A percentile compares a stretch with the other conserved stretches of the same genome.
These are phyloP conservation scores for Taphrina communis DNA, from an alignment of 1,139 yeast genomes.

Conservation along the genomic window DNA sequence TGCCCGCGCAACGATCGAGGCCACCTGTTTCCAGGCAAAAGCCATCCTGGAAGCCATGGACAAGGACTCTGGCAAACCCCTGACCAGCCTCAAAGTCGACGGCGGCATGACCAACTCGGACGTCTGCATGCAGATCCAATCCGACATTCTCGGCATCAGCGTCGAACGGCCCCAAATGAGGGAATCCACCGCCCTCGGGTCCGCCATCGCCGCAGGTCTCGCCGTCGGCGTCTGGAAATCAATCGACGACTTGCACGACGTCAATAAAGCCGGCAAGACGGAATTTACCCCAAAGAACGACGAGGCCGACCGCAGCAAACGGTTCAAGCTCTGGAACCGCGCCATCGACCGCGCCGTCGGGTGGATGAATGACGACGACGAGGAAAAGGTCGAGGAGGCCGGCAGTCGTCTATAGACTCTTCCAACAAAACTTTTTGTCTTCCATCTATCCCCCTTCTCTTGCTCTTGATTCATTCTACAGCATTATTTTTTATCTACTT, in stretches of 20 bases:
- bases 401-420: neutral
- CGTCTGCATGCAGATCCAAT: slow-evolving; percentile 92
- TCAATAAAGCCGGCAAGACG: slow-evolving; percentile 53
- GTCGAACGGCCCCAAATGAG: slow-evolving; percentile 80
- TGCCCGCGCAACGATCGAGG: slow-evolving; percentile 93
- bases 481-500: neutral
- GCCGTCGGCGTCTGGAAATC: slow-evolving; percentile 78
- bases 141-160: slow-evolving; percentile 83
- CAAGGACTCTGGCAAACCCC: slow-evolving; percentile 70
- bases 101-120: slow-evolving; percentile 96
- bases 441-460: no score
- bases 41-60: slow-evolving; percentile 92
- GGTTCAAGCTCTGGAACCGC: slow-evolving; percentile 79
- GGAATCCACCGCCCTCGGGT: slow-evolving; percentile 95
- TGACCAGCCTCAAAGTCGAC: slow-evolving; percentile 68
- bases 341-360: slow-evolving; percentile 79
- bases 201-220: slow-evolving; percentile 94
- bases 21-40: slow-evolving; percentile 91
- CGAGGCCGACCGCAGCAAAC: slow-evolving; percentile 65
- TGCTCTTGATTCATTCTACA: no score
- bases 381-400: slow-evolving; percentile 20
- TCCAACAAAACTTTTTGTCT: no score
- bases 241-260: slow-evolving; percentile 64
- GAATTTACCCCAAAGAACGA: slow-evolving; percentile 67
- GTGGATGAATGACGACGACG: slow-evolving; percentile 56